phyloP scores from a whole-genome alignment of 257 asterid species.

The Paraleonurus japonicus region DNA sequence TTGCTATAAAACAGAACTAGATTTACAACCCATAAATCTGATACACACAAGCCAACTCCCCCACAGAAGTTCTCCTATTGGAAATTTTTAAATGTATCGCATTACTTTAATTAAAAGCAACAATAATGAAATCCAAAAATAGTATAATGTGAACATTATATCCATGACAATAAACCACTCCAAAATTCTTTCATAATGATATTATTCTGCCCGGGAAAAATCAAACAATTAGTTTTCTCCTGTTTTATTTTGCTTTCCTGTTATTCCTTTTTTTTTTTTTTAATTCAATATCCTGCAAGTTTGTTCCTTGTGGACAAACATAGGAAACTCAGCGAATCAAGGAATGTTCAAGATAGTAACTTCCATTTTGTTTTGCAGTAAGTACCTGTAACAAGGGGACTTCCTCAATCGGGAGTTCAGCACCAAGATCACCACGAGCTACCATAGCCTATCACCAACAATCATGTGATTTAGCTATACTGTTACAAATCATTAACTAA shows the following conservation, averaged over 20 bases:
- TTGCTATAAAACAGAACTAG: background rate
- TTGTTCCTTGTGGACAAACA: background rate
- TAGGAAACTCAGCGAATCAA: conserved; percentile 8
- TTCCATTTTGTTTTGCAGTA: background rate
- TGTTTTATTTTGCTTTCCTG: background rate
- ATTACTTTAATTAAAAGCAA: background rate
- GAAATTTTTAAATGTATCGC: no score
- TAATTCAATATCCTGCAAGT: background rate
- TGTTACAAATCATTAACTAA: background rate
- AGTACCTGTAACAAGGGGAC: conserved; percentile 95
- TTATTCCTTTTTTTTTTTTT: background rate
- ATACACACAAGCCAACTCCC: background rate
- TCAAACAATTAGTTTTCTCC: background rate
- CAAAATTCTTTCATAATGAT: background rate
- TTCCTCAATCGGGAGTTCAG: conserved; percentile 98
- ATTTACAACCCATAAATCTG: background rate
- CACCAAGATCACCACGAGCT: conserved; percentile 99
- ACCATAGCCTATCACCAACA: conserved; percentile 88
- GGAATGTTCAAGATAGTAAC: conserved; percentile 16
- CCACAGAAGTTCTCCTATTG: background rate
- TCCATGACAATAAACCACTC: background rate
- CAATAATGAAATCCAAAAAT: background rate
- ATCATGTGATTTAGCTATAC: conserved; percentile 17
- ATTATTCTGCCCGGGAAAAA: background rate
- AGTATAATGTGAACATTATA: background rate